Evolutionary conservation across 2,329 filamentous ascomycete genomes (phyloP), one percentile per base, ranked within the genome.

Genomic region (Claviceps humidiphila): DNA sequence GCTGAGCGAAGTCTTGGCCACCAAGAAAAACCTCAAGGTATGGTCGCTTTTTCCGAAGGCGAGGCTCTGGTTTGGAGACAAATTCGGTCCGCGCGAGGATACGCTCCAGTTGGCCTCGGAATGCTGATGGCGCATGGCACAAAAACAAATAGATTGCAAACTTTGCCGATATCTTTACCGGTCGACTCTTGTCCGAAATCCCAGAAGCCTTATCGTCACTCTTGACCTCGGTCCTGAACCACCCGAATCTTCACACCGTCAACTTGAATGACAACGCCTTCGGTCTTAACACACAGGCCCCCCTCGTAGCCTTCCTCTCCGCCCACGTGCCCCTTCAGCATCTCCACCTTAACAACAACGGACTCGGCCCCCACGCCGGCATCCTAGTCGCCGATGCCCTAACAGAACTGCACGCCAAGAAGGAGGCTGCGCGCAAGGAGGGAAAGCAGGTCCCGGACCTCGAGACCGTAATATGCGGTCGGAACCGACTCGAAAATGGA

Each of bases 211-310:
- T 98, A 51, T 87, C 86, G 46, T 83, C 81, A 54, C 82, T 98
- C 47, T 82, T 98, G 51, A 89, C 84, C 42, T 85, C 91, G 4
- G 82, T 97, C 43, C 81, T 96, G 53, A 85, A 89, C 63, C 84
- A 95, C 51, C 85, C 87, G 1, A 84, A 87, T 53, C 84, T 98
- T 45, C 85, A 87, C 67, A 96, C 90, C 34, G 80, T 98, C 70
- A 94, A 97, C 70, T 79, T 98, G 42, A 95, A 91, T 71, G 93
- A 98, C 71, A 98, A 98, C 70, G 93, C 93, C 46, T 98, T 98
- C 63, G 93, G 93, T 53, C 81, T 96, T 56, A 96, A 95, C 71
- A 95, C 89, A 16, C 87, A 94, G 68, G 89, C 88, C 39, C 93
- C 91, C 9, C 81, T 98, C 48, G 87, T 95, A 59, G 87, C 87